Percentiles rank a stretch among this genome's conserved stretches.
Evolutionary conservation across 108 stramenopile species (phyloP).

Genomic region (Nannochloropsis gaditana): DNA sequence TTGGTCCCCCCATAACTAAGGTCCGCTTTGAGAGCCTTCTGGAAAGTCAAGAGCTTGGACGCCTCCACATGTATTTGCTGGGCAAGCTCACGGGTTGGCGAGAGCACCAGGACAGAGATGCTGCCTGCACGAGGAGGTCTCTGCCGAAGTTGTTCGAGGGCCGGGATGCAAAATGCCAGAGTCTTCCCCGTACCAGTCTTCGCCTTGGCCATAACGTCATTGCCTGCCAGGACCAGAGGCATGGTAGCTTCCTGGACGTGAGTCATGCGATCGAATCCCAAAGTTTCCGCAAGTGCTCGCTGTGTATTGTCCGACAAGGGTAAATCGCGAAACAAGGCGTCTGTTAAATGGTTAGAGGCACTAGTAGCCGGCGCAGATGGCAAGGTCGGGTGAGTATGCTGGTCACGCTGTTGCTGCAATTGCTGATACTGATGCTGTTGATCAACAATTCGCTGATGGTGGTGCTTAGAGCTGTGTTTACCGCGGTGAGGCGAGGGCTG

Average conservation of each 20-base stretch:
- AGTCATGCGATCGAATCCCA: conserved; percentile 71
- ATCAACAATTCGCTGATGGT: neutral
- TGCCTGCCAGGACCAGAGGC: conserved; percentile 52
- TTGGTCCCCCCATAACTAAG: conserved; percentile 70
- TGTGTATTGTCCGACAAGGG: conserved; percentile 29
- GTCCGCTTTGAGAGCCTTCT: neutral
- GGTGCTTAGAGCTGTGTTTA: neutral
- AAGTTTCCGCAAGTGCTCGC: conserved; percentile 62
- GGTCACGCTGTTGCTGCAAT: neutral
- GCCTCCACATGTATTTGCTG: conserved; percentile 76
- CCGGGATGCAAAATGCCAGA: conserved; percentile 69
- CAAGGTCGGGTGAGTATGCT: neutral
- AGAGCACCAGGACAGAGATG: conserved; percentile 69
- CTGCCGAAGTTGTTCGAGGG: conserved; percentile 55
- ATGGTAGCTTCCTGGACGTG: conserved; percentile 78
- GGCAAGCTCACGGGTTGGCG: conserved; percentile 88
- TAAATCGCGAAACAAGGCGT: conserved; percentile 19
- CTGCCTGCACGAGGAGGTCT: conserved; percentile 54
- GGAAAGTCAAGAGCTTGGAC: conserved; percentile 49
- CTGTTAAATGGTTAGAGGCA: conserved; percentile 38
- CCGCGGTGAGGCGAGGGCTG: neutral
- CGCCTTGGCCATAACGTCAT: conserved; percentile 81
- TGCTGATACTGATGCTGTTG: neutral
- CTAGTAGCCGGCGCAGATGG: neutral
- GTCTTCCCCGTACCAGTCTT: conserved; percentile 89